A percentile compares a stretch with the other conserved stretches of the same genome.
phyloP scores from a whole-genome alignment of 202 grass and related monocot species.

The Zizania palustris region DNA sequence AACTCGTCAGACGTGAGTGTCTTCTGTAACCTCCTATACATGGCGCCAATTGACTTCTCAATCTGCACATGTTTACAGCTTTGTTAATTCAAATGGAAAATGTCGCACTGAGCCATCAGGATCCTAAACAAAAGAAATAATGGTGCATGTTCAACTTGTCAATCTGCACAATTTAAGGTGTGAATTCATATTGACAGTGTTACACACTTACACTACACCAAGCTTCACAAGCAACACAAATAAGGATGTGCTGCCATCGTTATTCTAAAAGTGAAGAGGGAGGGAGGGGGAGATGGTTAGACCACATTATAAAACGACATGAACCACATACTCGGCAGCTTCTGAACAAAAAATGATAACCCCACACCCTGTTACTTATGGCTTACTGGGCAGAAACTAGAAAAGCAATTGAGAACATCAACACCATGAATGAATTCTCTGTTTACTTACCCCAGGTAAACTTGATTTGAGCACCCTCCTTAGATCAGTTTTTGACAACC shows the following conservation, averaged over 20 bases:
- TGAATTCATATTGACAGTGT: neutral
- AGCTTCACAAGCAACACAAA: slow-evolving; percentile 27
- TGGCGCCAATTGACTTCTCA: slow-evolving; percentile 85
- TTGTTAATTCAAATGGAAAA: slow-evolving; percentile 12
- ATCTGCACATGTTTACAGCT: slow-evolving; percentile 57
- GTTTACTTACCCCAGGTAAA: slow-evolving; percentile 84
- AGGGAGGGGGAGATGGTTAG: neutral
- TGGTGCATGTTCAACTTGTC: neutral
- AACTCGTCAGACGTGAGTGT: slow-evolving; percentile 90
- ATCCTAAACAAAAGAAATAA: slow-evolving; percentile 26
- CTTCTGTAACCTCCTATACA: slow-evolving; percentile 95
- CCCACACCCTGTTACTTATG: neutral
- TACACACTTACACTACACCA: neutral
- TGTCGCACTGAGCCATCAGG: neutral
- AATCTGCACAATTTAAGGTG: neutral
- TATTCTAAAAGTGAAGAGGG: neutral
- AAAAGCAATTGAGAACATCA: slow-evolving; percentile 13
- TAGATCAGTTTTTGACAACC: slow-evolving; percentile 89
- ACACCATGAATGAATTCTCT: slow-evolving; percentile 22
- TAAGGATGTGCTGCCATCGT: neutral
- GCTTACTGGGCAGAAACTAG: slow-evolving; percentile 21
- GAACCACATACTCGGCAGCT: neutral
- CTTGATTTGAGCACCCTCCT: slow-evolving; percentile 96
- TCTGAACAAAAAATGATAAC: slow-evolving; percentile 13
- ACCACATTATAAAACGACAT: slow-evolving; percentile 3